Conservation (phyloP, 768 basidiomycete genomes). For the Cantharellus anzutake region DNA sequence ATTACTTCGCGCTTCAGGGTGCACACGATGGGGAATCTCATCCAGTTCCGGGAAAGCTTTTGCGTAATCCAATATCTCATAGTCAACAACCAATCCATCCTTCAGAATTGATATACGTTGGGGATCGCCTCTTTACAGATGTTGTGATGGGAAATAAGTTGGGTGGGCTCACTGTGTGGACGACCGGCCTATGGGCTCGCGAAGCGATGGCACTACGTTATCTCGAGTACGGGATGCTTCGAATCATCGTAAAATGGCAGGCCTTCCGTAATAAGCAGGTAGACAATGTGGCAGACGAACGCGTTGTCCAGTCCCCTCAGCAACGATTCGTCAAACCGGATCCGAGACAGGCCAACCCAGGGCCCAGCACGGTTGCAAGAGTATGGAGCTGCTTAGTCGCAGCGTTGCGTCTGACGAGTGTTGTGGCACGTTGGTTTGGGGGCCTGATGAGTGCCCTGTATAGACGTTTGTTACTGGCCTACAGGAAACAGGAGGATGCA, state of each 20-base stretch:
- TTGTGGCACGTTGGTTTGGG: no score
- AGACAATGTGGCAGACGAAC: background rate
- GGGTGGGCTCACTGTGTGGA: slow-evolving; percentile 12
- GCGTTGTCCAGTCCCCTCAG: background rate
- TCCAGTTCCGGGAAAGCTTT: slow-evolving; percentile 4
- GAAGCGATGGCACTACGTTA: slow-evolving; percentile 10
- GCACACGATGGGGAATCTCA: no score
- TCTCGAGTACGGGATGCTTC: slow-evolving; percentile 4
- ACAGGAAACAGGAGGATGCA: no score
- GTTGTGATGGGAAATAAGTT: slow-evolving; percentile 71
- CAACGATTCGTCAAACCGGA: background rate
- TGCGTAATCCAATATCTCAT: background rate
- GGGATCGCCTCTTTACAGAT: slow-evolving; percentile 88
- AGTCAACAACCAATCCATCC: slow-evolving; percentile 12
- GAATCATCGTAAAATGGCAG: background rate
- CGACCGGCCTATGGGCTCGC: slow-evolving; percentile 12
- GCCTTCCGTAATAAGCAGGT: background rate
- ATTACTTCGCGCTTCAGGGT: slow-evolving; percentile 34
- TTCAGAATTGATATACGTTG: slow-evolving; percentile 55
- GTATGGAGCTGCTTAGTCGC: no score
- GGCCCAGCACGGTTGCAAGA: no score
- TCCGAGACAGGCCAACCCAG: background rate
- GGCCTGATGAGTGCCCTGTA: no score
- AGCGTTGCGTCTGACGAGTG: no score
- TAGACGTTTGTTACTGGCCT: no score